A percentile compares a stretch with the other conserved stretches of the same genome.
These are phyloP conservation scores for Trichosporon sp. DNA, from an alignment of 1,284 basidiomycete species.

Conservation along the genomic window DNA sequence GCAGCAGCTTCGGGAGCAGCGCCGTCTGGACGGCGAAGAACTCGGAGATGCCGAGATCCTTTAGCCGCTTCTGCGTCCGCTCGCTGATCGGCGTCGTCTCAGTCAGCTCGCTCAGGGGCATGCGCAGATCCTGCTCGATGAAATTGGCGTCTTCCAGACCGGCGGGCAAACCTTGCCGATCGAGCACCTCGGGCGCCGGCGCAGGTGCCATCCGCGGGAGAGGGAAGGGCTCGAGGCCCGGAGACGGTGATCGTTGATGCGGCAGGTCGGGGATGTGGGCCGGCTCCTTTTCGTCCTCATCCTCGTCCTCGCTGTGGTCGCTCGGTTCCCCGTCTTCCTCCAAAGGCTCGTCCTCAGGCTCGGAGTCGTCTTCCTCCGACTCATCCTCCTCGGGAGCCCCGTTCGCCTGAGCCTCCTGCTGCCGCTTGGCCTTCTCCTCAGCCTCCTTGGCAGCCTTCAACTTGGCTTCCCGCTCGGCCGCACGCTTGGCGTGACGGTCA, in stretches of 20 bases:
- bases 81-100: constrained; percentile 62
- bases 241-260: constrained; percentile 26
- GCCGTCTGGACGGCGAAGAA: constrained; percentile 68
- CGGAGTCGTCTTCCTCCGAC: constrained; percentile 34
- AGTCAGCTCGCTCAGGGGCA: constrained; percentile 60
- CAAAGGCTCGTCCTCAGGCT: constrained; percentile 30
- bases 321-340: constrained; percentile 31
- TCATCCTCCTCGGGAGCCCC: constrained; percentile 24
- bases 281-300: constrained; percentile 24
- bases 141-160: constrained; percentile 72
- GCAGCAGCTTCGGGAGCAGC: constrained; percentile 49
- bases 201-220: constrained; percentile 69
- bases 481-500: constrained; percentile 26
- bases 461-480: constrained; percentile 23
- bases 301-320: constrained; percentile 27
- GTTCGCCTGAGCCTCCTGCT: constrained; percentile 21
- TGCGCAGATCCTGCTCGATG: constrained; percentile 64
- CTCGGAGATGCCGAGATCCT: constrained; percentile 74
- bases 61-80: constrained; percentile 66
- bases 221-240: constrained; percentile 64
- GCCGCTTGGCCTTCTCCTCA: constrained; percentile 20
- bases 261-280: constrained; percentile 32
- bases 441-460: constrained; percentile 16
- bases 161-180: constrained; percentile 74
- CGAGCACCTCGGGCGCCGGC: constrained; percentile 69